Evolutionary conservation across 352 stramenopile species (phyloP), one percentile per base, ranked within the genome.

Genomic region (Globisporangium viniferum): DNA sequence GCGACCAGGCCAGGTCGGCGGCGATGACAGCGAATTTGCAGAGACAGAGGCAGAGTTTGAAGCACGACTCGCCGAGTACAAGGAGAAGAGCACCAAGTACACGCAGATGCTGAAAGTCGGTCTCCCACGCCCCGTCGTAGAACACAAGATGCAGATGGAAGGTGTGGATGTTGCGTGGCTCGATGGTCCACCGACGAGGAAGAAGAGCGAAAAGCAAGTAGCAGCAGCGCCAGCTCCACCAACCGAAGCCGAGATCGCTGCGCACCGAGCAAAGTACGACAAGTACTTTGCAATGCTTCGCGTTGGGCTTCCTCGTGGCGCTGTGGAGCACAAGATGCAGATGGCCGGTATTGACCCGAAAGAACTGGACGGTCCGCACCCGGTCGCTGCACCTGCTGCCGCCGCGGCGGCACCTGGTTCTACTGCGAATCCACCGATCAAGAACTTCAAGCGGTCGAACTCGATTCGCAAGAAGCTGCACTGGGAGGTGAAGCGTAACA

Each of bases 241-340:
- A 8, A 84, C 77, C 0, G 82, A 86, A 15, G 79, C 80, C 9
- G 79, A 91, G 44, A 75, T 88, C 36, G 76, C 68, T 8, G 77
- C 79, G 0, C 83, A 93, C 67, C 75, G 74, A 35, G 72, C 86
- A 31, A 94, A 92, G 72, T 94, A 92, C 66, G 74, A 77, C 27
- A 92, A 94, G 70, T 95, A 92, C 65, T 94, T 95, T 62, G 76
- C 88, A 62, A 95, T 94, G 88, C 75, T 95, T 56, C 82, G 86
- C 5, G 80, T 92, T 66, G 88, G 88, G 1, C 74, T 94, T 12
- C 80, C 88, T 2, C 84, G 82, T 36, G 81, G 81, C 33, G 86
- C 83, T n/a, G 88, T 95, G 1, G 83, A 95, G 73, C 88, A 95
- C 64, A 94, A 93, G 68, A 95, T 95, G 88, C 73, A 75, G 20